phyloP scores from a whole-genome alignment of 352 stramenopile genomes.

The Phytophthora aleatoria region DNA sequence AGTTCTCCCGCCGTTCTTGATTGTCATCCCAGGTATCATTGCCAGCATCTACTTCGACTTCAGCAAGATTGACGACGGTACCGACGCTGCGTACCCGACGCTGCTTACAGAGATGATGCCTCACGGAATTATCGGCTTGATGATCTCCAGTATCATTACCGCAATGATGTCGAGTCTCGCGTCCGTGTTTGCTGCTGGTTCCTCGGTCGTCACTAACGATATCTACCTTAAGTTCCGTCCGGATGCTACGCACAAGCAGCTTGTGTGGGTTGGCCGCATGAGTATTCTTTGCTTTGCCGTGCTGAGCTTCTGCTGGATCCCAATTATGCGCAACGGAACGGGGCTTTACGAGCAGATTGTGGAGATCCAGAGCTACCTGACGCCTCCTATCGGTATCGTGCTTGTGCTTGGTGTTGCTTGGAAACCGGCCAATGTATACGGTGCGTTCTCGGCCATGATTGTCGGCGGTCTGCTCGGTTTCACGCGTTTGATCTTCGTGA shows the following conservation, averaged over 20 bases:
- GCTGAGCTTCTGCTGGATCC: constrained; percentile 69
- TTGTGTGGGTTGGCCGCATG: constrained; percentile 62
- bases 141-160: constrained; percentile 74
- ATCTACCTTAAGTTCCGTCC: constrained; percentile 62
- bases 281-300: constrained; percentile 55
- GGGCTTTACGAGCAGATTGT: constrained; percentile 68
- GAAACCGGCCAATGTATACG: constrained; percentile 55
- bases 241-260: constrained; percentile 58
- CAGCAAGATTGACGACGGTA: constrained; percentile 50
- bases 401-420: constrained; percentile 60
- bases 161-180: constrained; percentile 75
- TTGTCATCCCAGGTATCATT: constrained; percentile 70
- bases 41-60: constrained; percentile 69
- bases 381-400: constrained; percentile 63
- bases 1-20: constrained; percentile 68
- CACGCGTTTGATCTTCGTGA: constrained; percentile 61
- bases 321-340: constrained; percentile 59
- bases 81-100: constrained; percentile 66
- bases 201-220: constrained; percentile 69
- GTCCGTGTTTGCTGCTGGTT: constrained; percentile 67
- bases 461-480: constrained; percentile 52
- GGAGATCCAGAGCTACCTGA: constrained; percentile 70
- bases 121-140: constrained; percentile 62
- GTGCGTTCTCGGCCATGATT: constrained; percentile 55
- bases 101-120: constrained; percentile 74